Evolutionary conservation across 2,329 filamentous ascomycete genomes (phyloP).

Genomic region (Mariannaea sp.): DNA sequence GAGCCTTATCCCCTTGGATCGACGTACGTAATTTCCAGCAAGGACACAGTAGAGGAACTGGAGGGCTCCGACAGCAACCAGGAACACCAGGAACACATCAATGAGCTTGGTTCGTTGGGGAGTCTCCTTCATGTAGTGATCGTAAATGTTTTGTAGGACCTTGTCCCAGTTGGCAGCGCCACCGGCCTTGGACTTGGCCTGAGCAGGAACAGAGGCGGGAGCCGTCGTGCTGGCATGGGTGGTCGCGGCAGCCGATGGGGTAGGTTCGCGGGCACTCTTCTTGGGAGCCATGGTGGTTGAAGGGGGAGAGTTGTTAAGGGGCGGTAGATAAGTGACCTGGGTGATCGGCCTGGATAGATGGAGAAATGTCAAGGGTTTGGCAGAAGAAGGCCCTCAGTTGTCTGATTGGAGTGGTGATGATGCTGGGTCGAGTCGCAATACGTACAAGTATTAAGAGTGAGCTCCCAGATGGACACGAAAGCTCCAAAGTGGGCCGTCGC

Average conservation of each 20-base stretch:
- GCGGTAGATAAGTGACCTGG: not conserved
- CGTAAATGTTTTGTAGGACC: constrained; percentile 72
- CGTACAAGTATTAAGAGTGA: constrained; percentile 9
- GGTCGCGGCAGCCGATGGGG: constrained; percentile 42
- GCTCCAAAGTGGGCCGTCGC: constrained; percentile 37
- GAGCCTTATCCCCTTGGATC: not conserved
- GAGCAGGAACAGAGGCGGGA: constrained; percentile 34
- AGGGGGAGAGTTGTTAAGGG: not conserved
- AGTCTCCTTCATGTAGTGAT: constrained; percentile 79
- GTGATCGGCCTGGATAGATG: constrained; percentile 5
- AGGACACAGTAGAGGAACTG: constrained; percentile 94
- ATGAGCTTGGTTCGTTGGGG: constrained; percentile 91
- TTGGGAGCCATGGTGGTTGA: constrained; percentile 55
- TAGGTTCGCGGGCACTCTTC: constrained; percentile 46
- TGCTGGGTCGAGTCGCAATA: constrained; percentile 16
- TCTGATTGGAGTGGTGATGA: constrained; percentile 21
- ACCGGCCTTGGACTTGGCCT: constrained; percentile 27
- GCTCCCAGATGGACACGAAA: constrained; percentile 44
- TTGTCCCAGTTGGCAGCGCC: constrained; percentile 53
- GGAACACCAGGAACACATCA: constrained; percentile 87
- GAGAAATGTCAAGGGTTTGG: constrained; percentile 7
- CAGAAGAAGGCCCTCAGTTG: constrained; percentile 9
- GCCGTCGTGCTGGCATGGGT: constrained; percentile 39
- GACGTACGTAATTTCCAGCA: constrained; percentile 89
- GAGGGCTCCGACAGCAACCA: constrained; percentile 82